Evolutionary conservation across 371 early-diverging fungal species (phyloP), one percentile per base, ranked within the genome.

Genomic region (Mortierella sp.): DNA sequence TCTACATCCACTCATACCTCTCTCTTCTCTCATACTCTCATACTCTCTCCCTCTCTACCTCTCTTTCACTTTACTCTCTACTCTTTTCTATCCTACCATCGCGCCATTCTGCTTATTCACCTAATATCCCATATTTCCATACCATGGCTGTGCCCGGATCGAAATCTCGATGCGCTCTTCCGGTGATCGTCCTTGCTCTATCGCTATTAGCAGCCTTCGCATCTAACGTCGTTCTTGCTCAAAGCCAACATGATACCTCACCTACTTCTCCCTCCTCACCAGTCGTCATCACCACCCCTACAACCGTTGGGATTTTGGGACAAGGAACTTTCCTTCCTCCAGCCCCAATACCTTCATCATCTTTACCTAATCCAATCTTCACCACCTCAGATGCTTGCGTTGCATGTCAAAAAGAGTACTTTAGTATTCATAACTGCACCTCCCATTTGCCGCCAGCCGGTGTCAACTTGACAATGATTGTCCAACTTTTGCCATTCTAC

Each of bases 381-480:
- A 61, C 72, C 32, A 56, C 71, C 28, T 71, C 77, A 0, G 68
- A 71, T 26, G 55, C 58, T 13, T 76, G 77, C 45, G 42, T 64
- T 31, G 72, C 71, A 26, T 76, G 77, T 55, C 67, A 72, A 49
- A 57, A 32, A 15, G 56, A 68, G 15, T 72, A 37, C 45, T 55
- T 59, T 13, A 29, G 53, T 5, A 60, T 76, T 57, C 59, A 34
- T 10, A 71, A 64, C 57, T 76, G 77, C 61, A 55, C 72, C 2
- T 22, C 71, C 19, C 61, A 55, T n/a, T 22, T 76, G 13, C 72
- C 77, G 0, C 64, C 67, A 0, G 34, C 54, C 3, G 40, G 60
- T 12, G 72, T 68, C 56, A 76, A 76, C 64, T 28, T 72, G 64
- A 76, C 72, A 28, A 59, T 51, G 51, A 76, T 72, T 29, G 56